A percentile compares a stretch with the other conserved stretches of the same genome.
Evolutionary conservation across 73 alveolate genomes (phyloP).

Genomic region (Symbiodinium natans): DNA sequence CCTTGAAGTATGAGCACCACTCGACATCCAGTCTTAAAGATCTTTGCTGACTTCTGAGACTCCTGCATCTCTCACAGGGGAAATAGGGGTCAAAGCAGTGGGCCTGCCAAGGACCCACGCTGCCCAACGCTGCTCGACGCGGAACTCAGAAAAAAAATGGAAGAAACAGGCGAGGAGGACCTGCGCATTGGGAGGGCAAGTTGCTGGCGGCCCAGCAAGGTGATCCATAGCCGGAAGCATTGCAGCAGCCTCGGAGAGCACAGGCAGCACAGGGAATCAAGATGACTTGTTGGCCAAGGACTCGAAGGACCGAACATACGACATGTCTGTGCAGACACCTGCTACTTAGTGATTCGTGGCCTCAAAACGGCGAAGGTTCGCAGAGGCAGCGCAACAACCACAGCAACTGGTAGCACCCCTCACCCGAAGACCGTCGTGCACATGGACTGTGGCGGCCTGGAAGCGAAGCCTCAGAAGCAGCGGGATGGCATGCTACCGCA

Average conservation of each 20-base stretch:
- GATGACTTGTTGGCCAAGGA: too few relatives aligned
- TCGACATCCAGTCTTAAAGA: not conserved
- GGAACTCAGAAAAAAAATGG: not conserved
- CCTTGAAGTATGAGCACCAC: not conserved
- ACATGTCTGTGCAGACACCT: too few relatives aligned
- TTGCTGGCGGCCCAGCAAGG: slow-evolving; percentile 50
- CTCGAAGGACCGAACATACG: too few relatives aligned
- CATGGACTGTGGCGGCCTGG: not conserved
- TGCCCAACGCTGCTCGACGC: not conserved
- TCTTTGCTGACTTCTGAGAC: not conserved
- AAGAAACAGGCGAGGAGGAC: not conserved
- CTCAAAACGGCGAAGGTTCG: too few relatives aligned
- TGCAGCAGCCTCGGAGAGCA: slow-evolving; percentile 74
- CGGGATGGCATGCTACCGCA: not conserved
- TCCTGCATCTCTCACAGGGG: slow-evolving; percentile 62
- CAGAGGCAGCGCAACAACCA: too few relatives aligned
- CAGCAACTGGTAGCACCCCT: too few relatives aligned
- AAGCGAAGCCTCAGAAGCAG: not conserved
- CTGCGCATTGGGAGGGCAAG: slow-evolving; percentile 87
- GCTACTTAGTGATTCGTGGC: too few relatives aligned
- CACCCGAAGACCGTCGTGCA: too few relatives aligned
- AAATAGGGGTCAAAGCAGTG: slow-evolving; percentile 80
- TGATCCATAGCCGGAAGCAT: slow-evolving; percentile 90
- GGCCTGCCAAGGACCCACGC: not conserved
- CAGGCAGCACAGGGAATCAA: too few relatives aligned